Base-by-base conservation (phyloP, 2,329 filamentous ascomycete species). In the Fusarium humuli region DNA sequence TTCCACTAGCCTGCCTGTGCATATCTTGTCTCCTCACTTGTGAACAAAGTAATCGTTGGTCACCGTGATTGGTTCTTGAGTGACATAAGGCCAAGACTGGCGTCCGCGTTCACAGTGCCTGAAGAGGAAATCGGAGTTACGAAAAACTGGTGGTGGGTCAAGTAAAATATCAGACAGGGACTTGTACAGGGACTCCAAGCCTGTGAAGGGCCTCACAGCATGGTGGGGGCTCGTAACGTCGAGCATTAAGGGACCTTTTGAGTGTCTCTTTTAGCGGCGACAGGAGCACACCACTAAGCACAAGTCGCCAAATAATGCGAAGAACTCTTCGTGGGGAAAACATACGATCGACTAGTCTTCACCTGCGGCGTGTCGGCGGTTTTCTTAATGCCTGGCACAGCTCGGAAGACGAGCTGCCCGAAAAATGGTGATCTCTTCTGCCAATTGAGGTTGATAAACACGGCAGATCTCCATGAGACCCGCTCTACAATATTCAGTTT, bases 1-100 rank as follows among this genome's bases (percentile, higher is more conserved):
- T 77, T 58, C 76, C 76, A 75, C 63, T 73, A 71, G 72, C 61
- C 69, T 61, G 56, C 49, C 74, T 48, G 52, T 46, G 42, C 54
- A 42, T 56, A 53, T 53, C 23, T 47, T 60, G 34, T 37, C 61
- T 29, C 42, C 56, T 57, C 52, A 57, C 60, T 65, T 37, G 44
- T 57, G 57, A 57, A 61, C 46, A 37, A 61, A 42, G 37, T 22
- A 41, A 57, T 25, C 62, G 57, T 69, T 72, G 61, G 22, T 40
- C 48, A 29, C 53, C 50, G 47, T 67, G 61, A 75, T 77, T 74
- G 71, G 72, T 47, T 54, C 18, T 67, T 29, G 27, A 52, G 57
- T 49, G 60, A 56, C 45, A 68, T 62, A 63, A 55, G 42, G 61
- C 49, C 50, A 54, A 62, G 57, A 58, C 49, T 64, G 44, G 47